These are phyloP conservation scores for Colletotrichum lini DNA, from an alignment of 2,329 filamentous ascomycete species.

Conservation along the genomic window DNA sequence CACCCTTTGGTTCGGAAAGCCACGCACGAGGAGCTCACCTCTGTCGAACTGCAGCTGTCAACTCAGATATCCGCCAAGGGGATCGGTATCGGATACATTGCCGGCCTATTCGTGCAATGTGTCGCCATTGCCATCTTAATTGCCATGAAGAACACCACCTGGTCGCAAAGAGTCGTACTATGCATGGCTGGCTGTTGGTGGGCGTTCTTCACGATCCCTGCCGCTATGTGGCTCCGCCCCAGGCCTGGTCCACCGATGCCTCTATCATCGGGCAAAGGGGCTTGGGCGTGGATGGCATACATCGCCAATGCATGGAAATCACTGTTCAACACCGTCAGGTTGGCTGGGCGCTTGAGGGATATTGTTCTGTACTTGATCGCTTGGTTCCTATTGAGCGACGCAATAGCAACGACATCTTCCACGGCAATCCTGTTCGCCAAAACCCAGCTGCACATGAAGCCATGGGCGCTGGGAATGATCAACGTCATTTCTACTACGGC, in stretches of 20 bases:
- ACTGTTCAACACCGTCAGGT: conserved; percentile 82
- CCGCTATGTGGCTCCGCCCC: conserved; percentile 88
- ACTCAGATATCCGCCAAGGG: conserved; percentile 93
- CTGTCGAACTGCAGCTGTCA: conserved; percentile 82
- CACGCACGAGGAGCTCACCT: conserved; percentile 67
- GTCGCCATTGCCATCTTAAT: conserved; percentile 84
- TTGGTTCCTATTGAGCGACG: conserved; percentile 96
- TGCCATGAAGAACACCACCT: conserved; percentile 80
- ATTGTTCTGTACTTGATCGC: conserved; percentile 85
- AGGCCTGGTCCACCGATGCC: conserved; percentile 88
- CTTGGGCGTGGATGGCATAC: conserved; percentile 75
- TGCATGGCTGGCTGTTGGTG: conserved; percentile 94
- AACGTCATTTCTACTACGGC: conserved; percentile 90
- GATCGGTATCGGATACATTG: conserved; percentile 93
- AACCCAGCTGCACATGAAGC: conserved; percentile 90
- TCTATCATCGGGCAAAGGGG: conserved; percentile 53
- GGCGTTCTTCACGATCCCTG: conserved; percentile 90
- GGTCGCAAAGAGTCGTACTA: conserved; percentile 88
- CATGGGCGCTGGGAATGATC: conserved; percentile 90
- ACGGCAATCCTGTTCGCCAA: conserved; percentile 97
- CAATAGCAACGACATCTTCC: conserved; percentile 93
- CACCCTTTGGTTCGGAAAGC: conserved; percentile 55
- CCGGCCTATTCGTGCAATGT: conserved; percentile 87
- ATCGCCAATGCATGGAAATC: conserved; percentile 89
- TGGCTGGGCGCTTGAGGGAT: conserved; percentile 80